Evolutionary conservation across 768 basidiomycete species (phyloP), one percentile per base, ranked within the genome.

Genomic region (Dentipellis sp.): DNA sequence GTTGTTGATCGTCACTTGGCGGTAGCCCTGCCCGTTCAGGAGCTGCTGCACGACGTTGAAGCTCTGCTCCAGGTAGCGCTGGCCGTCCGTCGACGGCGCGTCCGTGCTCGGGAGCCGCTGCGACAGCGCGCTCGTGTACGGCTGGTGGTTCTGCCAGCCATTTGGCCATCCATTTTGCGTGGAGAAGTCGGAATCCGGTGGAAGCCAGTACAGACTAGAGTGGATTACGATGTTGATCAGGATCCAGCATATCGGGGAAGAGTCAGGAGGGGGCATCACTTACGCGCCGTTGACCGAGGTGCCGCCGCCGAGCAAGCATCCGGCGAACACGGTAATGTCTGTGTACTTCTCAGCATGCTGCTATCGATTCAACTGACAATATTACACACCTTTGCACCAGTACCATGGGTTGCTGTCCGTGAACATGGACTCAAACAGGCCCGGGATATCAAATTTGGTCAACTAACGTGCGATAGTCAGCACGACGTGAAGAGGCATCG

Each of bases 381-480:
- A 29, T 7, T 0, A 49, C 16, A 23, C 54, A 76, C 78, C 80
- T 67, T 80, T 82, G 69, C 82, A 85, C 80, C 80, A 85, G 77
- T 78, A 85, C 68, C 73, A 84, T 1, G 74, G 70, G 60, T 81
- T 75, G 40, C 70, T 63, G 54, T 82, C 80, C 14, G 75, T 72
- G 69, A 85, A 85, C 79, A 83, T 78, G 42, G 79, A 77, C 68
- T 85, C 81, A 63, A 83, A 85, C 45, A 82, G 63, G 61, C 83
- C 82, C 19, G 82, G 82, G 55, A 82, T 70, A 59, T 85, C 83
- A 64, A 83, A 84, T 62, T 83, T 83, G 5, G 83, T 85, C 54
- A 81, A 66, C 81, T 83, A 61, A 54, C n/a, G 42, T 23, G 7
- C 54, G 34, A 4, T 46, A 51, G 56, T 55, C 57, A 38, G 19